Evolutionary conservation across 352 stramenopile genomes (phyloP).

Genomic region (Thraustochytrium striatum): DNA sequence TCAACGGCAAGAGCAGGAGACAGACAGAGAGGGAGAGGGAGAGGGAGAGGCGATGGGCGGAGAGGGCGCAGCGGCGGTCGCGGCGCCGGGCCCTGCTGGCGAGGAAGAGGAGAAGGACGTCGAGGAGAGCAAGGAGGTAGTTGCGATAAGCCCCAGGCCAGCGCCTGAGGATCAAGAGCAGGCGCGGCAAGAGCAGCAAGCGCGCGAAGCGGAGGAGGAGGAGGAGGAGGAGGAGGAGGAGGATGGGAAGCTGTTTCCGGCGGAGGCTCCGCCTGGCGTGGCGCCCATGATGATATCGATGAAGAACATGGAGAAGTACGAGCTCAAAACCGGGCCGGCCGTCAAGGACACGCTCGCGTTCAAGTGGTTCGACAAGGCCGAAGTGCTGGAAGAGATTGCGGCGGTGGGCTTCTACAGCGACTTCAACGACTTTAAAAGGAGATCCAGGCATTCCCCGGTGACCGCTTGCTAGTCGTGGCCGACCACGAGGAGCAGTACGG

Average conservation of each 20-base stretch:
- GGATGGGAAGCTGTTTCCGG: neutral
- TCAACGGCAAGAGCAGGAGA: too few species aligned
- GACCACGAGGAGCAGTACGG: constrained; percentile 51
- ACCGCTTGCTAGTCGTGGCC: constrained; percentile 49
- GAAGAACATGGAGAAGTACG: constrained; percentile 54
- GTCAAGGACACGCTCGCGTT: constrained; percentile 54
- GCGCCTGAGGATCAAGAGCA: neutral
- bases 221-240: constrained; percentile 2
- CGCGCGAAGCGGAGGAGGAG: constrained; percentile 47
- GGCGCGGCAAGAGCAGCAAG: neutral
- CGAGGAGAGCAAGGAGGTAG: too few species aligned
- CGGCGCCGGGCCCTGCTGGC: too few species aligned
- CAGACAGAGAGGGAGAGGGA: too few species aligned
- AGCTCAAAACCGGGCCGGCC: constrained; percentile 55
- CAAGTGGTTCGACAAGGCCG: constrained; percentile 51
- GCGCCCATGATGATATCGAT: constrained; percentile 42
- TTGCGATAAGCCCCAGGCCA: neutral
- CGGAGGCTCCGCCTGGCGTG: constrained; percentile 6
- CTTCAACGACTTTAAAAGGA: constrained; percentile 50
- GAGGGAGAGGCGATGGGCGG: too few species aligned
- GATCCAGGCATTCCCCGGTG: constrained; percentile 13
- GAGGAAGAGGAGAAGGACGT: too few species aligned
- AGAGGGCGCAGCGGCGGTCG: too few species aligned
- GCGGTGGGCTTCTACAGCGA: constrained; percentile 52
- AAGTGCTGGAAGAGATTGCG: constrained; percentile 54